Evolutionary conservation across 2,329 filamentous ascomycete species (phyloP).

Genomic region (Ophiostoma perfectum): DNA sequence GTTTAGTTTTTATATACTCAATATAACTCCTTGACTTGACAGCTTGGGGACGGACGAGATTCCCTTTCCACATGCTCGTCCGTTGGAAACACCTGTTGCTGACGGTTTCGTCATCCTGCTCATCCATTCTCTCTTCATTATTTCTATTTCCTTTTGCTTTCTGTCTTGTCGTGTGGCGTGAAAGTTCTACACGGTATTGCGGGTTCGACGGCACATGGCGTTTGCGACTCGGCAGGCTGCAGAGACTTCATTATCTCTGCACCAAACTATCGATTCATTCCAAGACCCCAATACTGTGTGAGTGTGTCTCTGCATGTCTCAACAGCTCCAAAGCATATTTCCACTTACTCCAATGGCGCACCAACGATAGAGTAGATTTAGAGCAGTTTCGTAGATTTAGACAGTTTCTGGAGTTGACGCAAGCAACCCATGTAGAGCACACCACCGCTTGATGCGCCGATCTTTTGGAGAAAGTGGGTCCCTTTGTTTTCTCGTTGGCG

Average conservation of each 20-base stretch:
- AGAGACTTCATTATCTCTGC: too few relatives aligned
- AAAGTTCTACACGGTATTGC: too few relatives aligned
- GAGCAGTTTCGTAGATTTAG: background rate
- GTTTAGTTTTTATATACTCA: background rate
- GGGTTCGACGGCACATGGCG: too few relatives aligned
- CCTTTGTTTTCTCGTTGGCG: background rate
- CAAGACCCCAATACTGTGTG: too few relatives aligned
- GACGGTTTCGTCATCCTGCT: background rate
- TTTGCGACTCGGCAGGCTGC: too few relatives aligned
- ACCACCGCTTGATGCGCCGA: constrained; percentile 14
- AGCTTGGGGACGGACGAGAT: background rate
- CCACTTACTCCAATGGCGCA: too few relatives aligned
- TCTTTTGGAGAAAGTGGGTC: background rate
- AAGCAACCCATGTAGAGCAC: constrained; percentile 18
- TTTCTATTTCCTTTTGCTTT: background rate
- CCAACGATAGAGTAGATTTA: background rate
- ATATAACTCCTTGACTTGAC: background rate
- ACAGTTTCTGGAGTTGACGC: constrained; percentile 9
- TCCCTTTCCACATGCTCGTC: background rate
- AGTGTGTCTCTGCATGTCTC: too few relatives aligned
- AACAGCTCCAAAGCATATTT: too few relatives aligned
- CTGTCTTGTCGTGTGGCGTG: too few relatives aligned
- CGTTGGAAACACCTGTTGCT: background rate
- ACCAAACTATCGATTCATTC: too few relatives aligned
- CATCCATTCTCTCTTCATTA: background rate